A percentile compares a stretch with the other conserved stretches of the same genome.
Evolutionary conservation across 2,329 filamentous ascomycete species (phyloP).

Genomic region (Apiospora aurea): DNA sequence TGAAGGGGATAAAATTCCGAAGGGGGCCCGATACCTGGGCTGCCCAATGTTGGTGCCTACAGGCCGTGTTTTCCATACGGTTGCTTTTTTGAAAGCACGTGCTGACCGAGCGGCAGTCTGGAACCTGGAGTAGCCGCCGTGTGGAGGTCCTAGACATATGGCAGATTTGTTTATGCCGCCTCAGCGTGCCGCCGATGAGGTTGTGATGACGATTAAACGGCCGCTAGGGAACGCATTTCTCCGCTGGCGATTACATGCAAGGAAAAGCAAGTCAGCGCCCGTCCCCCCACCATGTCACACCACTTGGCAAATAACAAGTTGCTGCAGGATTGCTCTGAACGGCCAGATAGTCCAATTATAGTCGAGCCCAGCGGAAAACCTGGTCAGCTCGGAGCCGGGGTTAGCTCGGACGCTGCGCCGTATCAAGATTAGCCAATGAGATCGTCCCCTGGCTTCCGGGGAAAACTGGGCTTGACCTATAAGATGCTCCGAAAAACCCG

Average conservation of each 20-base stretch:
- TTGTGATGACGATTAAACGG: slow-evolving; percentile 14
- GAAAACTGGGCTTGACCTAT: not conserved
- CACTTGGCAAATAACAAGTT: not conserved
- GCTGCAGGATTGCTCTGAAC: not conserved
- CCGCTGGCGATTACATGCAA: not conserved
- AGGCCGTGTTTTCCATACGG: not conserved
- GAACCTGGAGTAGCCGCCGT: not conserved
- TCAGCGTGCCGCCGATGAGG: not conserved
- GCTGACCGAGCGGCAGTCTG: not conserved
- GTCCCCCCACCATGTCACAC: not conserved
- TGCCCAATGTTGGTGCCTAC: not conserved
- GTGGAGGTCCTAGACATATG: not conserved
- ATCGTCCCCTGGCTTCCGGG: not conserved
- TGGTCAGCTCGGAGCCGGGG: not conserved
- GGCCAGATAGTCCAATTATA: not conserved
- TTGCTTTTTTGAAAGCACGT: slow-evolving; percentile 14
- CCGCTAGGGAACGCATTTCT: not conserved
- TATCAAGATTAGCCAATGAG: not conserved
- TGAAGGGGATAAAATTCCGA: not conserved
- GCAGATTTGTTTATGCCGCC: slow-evolving; percentile 8
- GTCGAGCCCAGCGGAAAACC: not conserved
- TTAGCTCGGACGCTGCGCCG: not conserved
- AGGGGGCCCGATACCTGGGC: not conserved
- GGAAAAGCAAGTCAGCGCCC: not conserved
- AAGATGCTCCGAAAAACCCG: not conserved